Conservation (phyloP, 345 rosid species). For the Noccaea caerulescens region DNA sequence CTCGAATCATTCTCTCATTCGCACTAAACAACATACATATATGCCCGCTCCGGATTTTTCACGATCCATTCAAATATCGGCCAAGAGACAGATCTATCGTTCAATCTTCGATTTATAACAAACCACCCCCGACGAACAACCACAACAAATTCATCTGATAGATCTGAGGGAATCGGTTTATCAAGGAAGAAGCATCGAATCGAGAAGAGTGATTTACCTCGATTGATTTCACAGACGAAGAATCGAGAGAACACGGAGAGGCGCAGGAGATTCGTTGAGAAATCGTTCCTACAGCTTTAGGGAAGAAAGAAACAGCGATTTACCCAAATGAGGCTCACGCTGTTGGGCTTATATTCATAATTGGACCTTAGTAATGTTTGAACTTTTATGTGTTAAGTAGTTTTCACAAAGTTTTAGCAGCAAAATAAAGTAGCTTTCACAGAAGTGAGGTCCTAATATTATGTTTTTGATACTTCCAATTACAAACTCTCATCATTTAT, state of each 20-base stretch:
- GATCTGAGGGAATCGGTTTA: constrained; percentile 21
- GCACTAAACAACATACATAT: not conserved
- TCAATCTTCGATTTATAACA: not conserved
- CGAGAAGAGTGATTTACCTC: constrained; percentile 28
- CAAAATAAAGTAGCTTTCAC: too few species aligned
- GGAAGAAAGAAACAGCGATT: not conserved
- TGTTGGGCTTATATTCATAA: not conserved
- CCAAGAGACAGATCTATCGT: not conserved
- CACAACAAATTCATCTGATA: not conserved
- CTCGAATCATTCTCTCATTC: not conserved
- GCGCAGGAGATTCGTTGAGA: constrained; percentile 10
- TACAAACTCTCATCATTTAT: too few species aligned
- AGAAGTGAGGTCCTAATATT: too few species aligned
- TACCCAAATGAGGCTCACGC: not conserved
- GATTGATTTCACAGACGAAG: constrained; percentile 29
- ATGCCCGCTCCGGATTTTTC: not conserved
- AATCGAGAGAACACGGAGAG: constrained; percentile 21
- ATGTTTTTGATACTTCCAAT: too few species aligned
- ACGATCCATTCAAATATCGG: not conserved
- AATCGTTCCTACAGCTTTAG: not conserved
- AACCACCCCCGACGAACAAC: not conserved
- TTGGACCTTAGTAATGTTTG: too few species aligned
- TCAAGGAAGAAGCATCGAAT: not conserved
- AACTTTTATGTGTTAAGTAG: too few species aligned
- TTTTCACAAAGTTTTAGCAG: too few species aligned